Evolutionary conservation across 768 basidiomycete genomes (phyloP).

Genomic region (Xerocomus potaroensis): DNA sequence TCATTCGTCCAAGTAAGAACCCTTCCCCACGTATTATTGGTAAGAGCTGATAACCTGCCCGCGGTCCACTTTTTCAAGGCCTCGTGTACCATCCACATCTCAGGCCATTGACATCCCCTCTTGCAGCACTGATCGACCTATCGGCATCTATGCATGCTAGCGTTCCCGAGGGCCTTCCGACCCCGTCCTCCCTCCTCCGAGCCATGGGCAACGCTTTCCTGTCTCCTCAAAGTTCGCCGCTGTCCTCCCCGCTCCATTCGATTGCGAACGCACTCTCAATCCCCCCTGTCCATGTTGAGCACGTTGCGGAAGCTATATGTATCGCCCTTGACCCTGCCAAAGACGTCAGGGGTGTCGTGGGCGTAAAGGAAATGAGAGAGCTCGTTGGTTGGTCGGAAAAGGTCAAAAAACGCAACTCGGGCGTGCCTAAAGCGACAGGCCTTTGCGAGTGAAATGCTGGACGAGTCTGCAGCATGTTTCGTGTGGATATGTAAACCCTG

Average conservation of each 20-base stretch:
- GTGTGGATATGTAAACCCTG: conserved; percentile 6
- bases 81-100: conserved; percentile 95
- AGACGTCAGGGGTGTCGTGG: conserved; percentile 60
- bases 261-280: conserved; percentile 78
- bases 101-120: conserved; percentile 82
- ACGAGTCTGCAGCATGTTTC: conserved; percentile 3
- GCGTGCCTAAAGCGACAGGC: conserved; percentile 12
- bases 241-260: conserved; percentile 52
- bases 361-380: conserved; percentile 68
- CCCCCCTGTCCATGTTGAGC: conserved; percentile 93
- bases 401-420: conserved; percentile 20
- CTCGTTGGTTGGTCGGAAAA: conserved; percentile 62
- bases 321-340: conserved; percentile 49
- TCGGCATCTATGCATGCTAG: conserved; percentile 69
- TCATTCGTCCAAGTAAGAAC: conserved; percentile 82
- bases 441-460: conserved; percentile 3
- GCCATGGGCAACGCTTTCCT: conserved; percentile 40
- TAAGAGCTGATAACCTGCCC: conserved; percentile 8
- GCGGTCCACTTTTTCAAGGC: conserved; percentile 42
- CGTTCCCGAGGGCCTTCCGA: conserved; percentile 52
- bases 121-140: conserved; percentile 79
- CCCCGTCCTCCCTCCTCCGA: conserved; percentile 62
- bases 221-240: conserved; percentile 28
- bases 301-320: conserved; percentile 83
- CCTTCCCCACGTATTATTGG: conserved; percentile 10